phyloP scores from a whole-genome alignment of 768 basidiomycete genomes.

The Boletus coccyginus region DNA sequence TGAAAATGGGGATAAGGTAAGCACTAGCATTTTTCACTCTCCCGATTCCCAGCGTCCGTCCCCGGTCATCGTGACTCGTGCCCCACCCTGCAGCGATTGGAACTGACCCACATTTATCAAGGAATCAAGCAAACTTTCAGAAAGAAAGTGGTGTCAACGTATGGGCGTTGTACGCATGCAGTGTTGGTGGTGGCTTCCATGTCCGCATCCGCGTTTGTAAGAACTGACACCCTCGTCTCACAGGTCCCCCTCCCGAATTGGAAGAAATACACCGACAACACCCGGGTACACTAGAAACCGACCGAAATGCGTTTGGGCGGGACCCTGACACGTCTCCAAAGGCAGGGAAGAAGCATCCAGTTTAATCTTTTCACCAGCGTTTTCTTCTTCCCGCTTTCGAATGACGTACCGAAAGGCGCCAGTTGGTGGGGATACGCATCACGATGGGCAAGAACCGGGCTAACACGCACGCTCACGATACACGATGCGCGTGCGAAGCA shows the following conservation, averaged over 20 bases:
- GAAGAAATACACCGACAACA: not conserved
- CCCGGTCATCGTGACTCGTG: not conserved
- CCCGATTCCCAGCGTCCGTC: not conserved
- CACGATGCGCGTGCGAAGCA: too few relatives aligned
- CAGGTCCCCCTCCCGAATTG: too few relatives aligned
- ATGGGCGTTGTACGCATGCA: too few relatives aligned
- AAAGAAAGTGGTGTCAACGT: not conserved
- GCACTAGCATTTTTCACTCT: not conserved
- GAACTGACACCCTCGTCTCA: not conserved
- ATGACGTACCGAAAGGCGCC: too few relatives aligned
- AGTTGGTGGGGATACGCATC: too few relatives aligned
- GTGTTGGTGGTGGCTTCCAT: not conserved
- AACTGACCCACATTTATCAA: not conserved
- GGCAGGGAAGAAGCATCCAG: not conserved
- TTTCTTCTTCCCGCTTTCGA: not conserved
- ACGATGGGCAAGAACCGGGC: too few relatives aligned
- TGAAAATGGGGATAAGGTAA: not conserved
- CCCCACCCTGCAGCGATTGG: not conserved
- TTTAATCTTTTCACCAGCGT: slow-evolving; percentile 6
- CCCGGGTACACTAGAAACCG: too few relatives aligned
- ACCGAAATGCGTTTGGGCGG: not conserved
- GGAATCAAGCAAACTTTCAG: too few relatives aligned
- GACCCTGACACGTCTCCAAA: not conserved
- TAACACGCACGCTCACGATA: too few relatives aligned
- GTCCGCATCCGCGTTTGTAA: not conserved